Conservation (phyloP, 331 rosid genomes). For the Prunus yedoensis region DNA sequence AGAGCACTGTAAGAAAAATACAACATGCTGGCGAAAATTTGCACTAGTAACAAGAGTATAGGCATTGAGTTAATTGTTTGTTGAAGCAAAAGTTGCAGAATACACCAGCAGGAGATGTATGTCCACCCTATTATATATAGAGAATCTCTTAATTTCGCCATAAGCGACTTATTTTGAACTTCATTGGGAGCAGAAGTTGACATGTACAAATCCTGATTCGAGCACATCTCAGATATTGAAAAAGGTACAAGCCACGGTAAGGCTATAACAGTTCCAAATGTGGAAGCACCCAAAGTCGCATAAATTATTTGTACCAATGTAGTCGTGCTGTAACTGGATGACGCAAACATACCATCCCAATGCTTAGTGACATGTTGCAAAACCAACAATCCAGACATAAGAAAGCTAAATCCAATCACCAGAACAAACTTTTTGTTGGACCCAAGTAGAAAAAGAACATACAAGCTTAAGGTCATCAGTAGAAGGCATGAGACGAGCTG, state of each 20-base stretch:
- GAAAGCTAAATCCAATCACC: constrained; percentile 54
- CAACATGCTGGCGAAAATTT: constrained; percentile 56
- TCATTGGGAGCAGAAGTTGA: constrained; percentile 37
- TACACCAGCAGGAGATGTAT: constrained; percentile 69
- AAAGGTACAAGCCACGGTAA: constrained; percentile 69
- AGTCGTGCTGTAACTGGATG: constrained; percentile 47
- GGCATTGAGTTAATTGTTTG: constrained; percentile 70
- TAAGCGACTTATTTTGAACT: constrained; percentile 33
- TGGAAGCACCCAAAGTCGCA: constrained; percentile 51
- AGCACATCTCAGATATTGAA: constrained; percentile 34
- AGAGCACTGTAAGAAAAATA: constrained; percentile 44
- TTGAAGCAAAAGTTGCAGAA: constrained; percentile 83
- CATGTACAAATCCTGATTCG: constrained; percentile 19
- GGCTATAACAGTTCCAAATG: constrained; percentile 43
- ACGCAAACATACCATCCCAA: constrained; percentile 37
- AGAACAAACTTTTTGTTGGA: constrained; percentile 42
- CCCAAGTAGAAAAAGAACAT: constrained; percentile 41
- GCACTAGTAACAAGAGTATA: constrained; percentile 59
- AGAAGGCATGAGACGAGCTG: constrained; percentile 59
- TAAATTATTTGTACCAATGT: constrained; percentile 61
- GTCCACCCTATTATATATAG: constrained; percentile 62
- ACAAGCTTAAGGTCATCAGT: constrained; percentile 50
- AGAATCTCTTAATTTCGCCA: constrained; percentile 46
- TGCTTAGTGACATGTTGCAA: constrained; percentile 48
- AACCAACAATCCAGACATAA: constrained; percentile 60